Percentiles rank a stretch among this genome's conserved stretches.
Evolutionary conservation across 495 filamentous ascomycete genomes (phyloP).

Genomic region (Recurvomyces mirabilis): DNA sequence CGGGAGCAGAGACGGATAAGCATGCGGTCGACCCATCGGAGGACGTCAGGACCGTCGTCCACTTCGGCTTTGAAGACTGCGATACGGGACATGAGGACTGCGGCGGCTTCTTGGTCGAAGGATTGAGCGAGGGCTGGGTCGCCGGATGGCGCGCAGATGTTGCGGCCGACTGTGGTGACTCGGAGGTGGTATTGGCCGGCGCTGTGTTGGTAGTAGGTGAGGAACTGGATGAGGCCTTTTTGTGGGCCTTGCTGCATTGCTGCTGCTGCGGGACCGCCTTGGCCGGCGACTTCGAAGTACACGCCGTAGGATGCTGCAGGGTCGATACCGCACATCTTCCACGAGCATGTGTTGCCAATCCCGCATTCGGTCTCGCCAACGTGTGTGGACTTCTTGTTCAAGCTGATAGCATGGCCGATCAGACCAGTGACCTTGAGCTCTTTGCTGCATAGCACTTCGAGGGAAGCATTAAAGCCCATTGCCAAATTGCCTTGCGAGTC

Average conservation of each 20-base stretch:
- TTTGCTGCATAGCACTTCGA: conserved; percentile 95
- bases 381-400: conserved; percentile 95
- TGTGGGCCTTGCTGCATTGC: conserved; percentile 69
- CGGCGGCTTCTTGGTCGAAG: conserved; percentile 96
- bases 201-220: conserved; percentile 98
- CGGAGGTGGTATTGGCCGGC: conserved; percentile 92
- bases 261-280: conserved; percentile 68
- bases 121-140: conserved; percentile 97
- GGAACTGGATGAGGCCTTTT: conserved; percentile 94
- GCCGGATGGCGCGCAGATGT: conserved; percentile 85
- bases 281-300: conserved; percentile 95
- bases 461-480: conserved; percentile 96
- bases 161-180: conserved; percentile 86
- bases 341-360: conserved; percentile 97
- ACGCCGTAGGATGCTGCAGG: conserved; percentile 87
- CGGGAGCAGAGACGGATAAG: conserved; percentile 91
- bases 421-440: conserved; percentile 97
- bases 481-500: conserved; percentile 86
- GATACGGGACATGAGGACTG: conserved; percentile 95
- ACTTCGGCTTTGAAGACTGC: conserved; percentile 99
- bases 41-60: conserved; percentile 96
- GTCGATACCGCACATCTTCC: conserved; percentile 99
- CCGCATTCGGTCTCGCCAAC: conserved; percentile 98
- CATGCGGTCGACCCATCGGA: conserved; percentile 98
- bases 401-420: conserved; percentile 89